Evolutionary conservation across 352 stramenopile genomes (phyloP).

Genomic region (Thraustochytrium sp.): DNA sequence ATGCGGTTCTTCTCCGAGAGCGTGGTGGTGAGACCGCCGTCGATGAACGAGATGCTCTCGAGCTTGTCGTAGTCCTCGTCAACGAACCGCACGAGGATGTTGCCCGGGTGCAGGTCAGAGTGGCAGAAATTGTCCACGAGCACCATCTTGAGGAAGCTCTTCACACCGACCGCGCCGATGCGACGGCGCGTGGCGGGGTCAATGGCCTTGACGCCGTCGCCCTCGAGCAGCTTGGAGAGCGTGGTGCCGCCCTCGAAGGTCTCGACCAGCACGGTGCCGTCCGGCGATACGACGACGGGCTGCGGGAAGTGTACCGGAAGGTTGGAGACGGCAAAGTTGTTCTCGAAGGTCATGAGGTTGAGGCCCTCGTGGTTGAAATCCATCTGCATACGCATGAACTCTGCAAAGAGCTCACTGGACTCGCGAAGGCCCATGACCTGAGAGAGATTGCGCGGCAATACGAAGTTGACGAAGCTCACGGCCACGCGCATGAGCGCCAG

Average conservation of each 20-base stretch:
- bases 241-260: slow-evolving; percentile 69
- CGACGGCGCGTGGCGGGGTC: slow-evolving; percentile 35
- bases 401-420: slow-evolving; percentile 69
- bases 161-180: slow-evolving; percentile 68
- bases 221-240: slow-evolving; percentile 60
- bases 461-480: slow-evolving; percentile 45
- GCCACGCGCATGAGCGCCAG: slow-evolving; percentile 55
- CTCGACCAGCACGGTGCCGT: slow-evolving; percentile 72
- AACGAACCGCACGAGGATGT: slow-evolving; percentile 59
- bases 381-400: slow-evolving; percentile 74
- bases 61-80: not conserved
- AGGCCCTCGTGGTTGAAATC: slow-evolving; percentile 70
- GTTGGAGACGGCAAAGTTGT: slow-evolving; percentile 62
- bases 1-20: slow-evolving; percentile 48
- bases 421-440: slow-evolving; percentile 64
- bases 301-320: slow-evolving; percentile 65
- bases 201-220: not conserved
- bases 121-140: slow-evolving; percentile 85
- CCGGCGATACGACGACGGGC: slow-evolving; percentile 64
- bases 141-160: slow-evolving; percentile 81
- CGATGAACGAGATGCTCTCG: slow-evolving; percentile 49
- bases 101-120: slow-evolving; percentile 78
- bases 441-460: slow-evolving; percentile 50
- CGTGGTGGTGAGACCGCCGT: slow-evolving; percentile 52
- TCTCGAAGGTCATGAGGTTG: slow-evolving; percentile 67